Evolutionary conservation across 331 rosid species (phyloP).

Genomic region (Rhamnella rubrinervis): DNA sequence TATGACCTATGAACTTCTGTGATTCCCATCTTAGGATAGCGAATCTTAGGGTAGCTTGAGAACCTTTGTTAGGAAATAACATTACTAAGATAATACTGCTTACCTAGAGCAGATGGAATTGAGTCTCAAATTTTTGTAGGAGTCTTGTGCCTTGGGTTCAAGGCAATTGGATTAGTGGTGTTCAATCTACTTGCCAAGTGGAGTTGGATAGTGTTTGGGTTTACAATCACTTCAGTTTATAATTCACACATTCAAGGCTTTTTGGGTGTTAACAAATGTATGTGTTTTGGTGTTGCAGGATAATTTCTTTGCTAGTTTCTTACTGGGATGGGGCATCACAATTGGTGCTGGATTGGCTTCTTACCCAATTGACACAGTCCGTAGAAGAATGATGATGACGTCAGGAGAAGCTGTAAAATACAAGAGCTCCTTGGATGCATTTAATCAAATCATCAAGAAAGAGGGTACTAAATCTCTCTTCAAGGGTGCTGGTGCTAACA

Average conservation of each 20-base stretch:
- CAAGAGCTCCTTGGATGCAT: slow-evolving; percentile 77
- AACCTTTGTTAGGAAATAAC: neutral
- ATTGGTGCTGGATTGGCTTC: slow-evolving; percentile 86
- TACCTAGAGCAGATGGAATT: too few species aligned
- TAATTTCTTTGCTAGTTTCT: slow-evolving; percentile 87
- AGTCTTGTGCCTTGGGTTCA: too few species aligned
- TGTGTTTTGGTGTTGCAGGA: slow-evolving; percentile 52
- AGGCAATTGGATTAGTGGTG: too few species aligned
- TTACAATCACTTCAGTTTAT: neutral
- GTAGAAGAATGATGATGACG: slow-evolving; percentile 99
- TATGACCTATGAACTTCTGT: neutral
- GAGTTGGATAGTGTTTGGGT: neutral
- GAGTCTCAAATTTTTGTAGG: too few species aligned
- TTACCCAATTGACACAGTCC: slow-evolving; percentile 81
- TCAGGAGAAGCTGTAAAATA: slow-evolving; percentile 95
- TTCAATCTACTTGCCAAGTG: neutral
- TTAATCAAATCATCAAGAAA: slow-evolving; percentile 63
- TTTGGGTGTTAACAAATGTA: slow-evolving; percentile 11
- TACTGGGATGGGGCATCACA: slow-evolving; percentile 87
- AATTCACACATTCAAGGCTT: neutral
- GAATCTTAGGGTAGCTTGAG: too few species aligned
- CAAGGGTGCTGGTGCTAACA: slow-evolving; percentile 97
- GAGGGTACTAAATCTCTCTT: slow-evolving; percentile 88
- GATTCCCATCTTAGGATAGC: neutral
- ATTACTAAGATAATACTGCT: too few species aligned